Conservation (phyloP, 148 eudicot genomes). For the Rhododendron vialii region DNA sequence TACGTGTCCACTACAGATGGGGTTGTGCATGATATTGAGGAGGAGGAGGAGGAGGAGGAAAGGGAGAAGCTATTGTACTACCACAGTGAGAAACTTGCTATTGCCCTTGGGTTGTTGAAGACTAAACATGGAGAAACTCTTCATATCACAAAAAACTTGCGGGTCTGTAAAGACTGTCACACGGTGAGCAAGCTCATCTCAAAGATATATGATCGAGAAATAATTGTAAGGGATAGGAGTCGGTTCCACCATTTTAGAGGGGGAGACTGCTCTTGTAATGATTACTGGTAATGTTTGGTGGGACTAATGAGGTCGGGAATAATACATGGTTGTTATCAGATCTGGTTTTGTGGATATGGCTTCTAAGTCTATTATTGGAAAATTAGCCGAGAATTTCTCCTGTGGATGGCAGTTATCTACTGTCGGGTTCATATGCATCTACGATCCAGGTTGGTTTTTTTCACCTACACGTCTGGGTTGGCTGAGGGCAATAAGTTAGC, state of each 20-base stretch:
- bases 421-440: background rate
- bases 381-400: background rate
- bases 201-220: conserved; percentile 52
- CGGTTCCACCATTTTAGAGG: conserved; percentile 68
- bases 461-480: background rate
- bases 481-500: background rate
- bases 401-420: background rate
- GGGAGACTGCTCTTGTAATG: conserved; percentile 74
- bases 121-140: conserved; percentile 49
- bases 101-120: conserved; percentile 64
- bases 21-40: conserved; percentile 40
- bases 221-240: conserved; percentile 65
- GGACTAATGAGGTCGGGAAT: background rate
- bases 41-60: conserved; percentile 20
- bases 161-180: conserved; percentile 77
- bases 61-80: conserved; percentile 43
- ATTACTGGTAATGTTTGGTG: conserved; percentile 42
- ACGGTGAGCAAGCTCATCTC: conserved; percentile 65
- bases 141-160: conserved; percentile 56
- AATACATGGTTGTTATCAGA: background rate
- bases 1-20: conserved; percentile 45
- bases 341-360: background rate
- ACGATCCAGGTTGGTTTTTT: background rate
- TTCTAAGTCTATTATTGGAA: background rate
- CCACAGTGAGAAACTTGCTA: conserved; percentile 82